phyloP scores from a whole-genome alignment of 2,329 filamentous ascomycete genomes.

The Verticillium klebahnii region DNA sequence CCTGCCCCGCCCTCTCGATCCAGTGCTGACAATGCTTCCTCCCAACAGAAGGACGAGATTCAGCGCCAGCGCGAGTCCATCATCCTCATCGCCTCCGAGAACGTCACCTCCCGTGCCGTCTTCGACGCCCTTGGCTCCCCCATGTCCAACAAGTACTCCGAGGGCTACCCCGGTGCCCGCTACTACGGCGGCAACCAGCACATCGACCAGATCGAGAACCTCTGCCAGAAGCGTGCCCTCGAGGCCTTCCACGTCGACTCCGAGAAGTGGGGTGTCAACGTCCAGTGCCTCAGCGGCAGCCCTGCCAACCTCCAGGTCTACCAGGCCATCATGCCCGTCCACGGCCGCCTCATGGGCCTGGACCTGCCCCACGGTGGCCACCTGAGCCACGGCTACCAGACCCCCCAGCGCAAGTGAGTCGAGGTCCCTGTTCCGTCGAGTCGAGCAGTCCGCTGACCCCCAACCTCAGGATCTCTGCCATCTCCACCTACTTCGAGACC shows the following conservation, averaged over 20 bases:
- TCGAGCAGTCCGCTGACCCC: neutral
- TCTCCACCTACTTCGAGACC: slow-evolving; percentile 99
- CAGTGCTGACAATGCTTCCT: slow-evolving; percentile 23
- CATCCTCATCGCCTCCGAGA: slow-evolving; percentile 97
- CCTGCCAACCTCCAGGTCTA: slow-evolving; percentile 98
- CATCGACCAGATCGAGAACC: slow-evolving; percentile 93
- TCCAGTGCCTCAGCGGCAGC: slow-evolving; percentile 87
- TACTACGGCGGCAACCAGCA: slow-evolving; percentile 99
- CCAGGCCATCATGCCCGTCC: slow-evolving; percentile 92
- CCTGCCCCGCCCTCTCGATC: neutral
- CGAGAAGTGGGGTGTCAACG: slow-evolving; percentile 96
- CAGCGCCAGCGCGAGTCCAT: slow-evolving; percentile 98
- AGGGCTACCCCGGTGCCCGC: slow-evolving; percentile 95
- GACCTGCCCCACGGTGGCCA: slow-evolving; percentile 93
- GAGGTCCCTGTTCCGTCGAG: neutral
- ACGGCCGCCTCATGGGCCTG: slow-evolving; percentile 95
- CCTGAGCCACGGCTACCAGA: slow-evolving; percentile 96
- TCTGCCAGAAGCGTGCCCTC: slow-evolving; percentile 92
- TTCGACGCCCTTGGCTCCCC: slow-evolving; percentile 93
- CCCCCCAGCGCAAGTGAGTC: slow-evolving; percentile 78
- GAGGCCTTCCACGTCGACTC: slow-evolving; percentile 83
- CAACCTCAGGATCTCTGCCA: slow-evolving; percentile 71
- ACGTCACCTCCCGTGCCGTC: slow-evolving; percentile 96
- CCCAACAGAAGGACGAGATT: slow-evolving; percentile 74
- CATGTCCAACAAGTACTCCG: slow-evolving; percentile 99